Conservation (phyloP, 148 eudicot genomes). For the Vaccinium myrtillus region DNA sequence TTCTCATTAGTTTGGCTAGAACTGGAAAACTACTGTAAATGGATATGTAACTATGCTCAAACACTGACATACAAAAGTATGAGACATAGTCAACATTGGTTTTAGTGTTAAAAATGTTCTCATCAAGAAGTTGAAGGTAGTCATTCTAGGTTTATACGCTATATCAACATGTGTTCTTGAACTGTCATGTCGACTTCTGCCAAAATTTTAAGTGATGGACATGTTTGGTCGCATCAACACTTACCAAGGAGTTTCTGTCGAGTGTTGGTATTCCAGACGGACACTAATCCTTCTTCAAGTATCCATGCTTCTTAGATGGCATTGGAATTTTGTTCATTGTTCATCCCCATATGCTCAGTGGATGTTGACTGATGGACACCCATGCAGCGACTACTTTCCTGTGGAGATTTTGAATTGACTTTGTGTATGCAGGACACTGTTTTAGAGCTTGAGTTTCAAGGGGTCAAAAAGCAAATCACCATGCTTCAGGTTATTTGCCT, state of each 20-base stretch:
- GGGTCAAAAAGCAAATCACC: conserved; percentile 83
- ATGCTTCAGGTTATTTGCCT: conserved; percentile 83
- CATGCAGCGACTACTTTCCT: neutral
- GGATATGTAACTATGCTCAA: too few relatives aligned
- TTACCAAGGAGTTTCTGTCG: neutral
- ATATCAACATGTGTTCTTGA: neutral
- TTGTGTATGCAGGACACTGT: conserved; percentile 78
- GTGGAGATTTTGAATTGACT: neutral
- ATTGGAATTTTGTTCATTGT: neutral
- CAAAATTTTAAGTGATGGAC: neutral
- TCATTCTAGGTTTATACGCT: neutral
- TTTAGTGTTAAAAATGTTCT: neutral
- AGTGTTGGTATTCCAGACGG: neutral
- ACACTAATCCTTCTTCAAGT: neutral
- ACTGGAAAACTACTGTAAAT: neutral
- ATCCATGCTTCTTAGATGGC: neutral
- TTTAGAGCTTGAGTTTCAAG: conserved; percentile 97
- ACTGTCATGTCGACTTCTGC: neutral
- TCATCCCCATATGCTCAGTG: neutral
- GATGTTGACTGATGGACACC: neutral
- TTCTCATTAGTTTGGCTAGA: neutral
- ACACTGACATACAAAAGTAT: neutral
- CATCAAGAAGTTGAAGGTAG: neutral
- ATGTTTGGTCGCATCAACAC: neutral
- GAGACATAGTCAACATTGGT: neutral